phyloP scores from a whole-genome alignment of 2,329 filamentous ascomycete species.

The Ceratocystis papillata region DNA sequence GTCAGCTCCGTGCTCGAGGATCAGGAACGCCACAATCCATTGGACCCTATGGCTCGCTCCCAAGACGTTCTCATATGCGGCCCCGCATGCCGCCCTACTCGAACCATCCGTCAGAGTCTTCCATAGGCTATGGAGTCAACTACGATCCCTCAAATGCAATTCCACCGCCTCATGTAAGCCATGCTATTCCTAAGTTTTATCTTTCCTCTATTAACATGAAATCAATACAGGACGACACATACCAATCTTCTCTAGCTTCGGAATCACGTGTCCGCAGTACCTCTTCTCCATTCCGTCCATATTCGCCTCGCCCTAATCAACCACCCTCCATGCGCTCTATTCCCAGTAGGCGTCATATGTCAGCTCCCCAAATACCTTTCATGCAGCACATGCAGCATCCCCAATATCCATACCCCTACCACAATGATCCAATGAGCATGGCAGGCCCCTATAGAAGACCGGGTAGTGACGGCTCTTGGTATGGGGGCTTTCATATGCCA shows the following conservation, averaged over 20 bases:
- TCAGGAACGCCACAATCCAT: not conserved
- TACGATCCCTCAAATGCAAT: not conserved
- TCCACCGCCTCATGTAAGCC: constrained; percentile 7
- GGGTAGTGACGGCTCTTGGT: constrained; percentile 12
- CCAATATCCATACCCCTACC: constrained; percentile 13
- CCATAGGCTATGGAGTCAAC: not conserved
- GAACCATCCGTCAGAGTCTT: constrained; percentile 1
- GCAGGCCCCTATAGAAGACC: constrained; percentile 8
- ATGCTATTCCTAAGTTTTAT: not conserved
- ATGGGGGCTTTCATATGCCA: constrained; percentile 12
- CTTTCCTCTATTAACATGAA: constrained; percentile 1
- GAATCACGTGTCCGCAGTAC: constrained; percentile 1
- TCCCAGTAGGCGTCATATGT: constrained; percentile 15
- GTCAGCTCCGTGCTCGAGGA: constrained; percentile 9
- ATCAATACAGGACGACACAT: not conserved
- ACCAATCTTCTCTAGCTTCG: not conserved
- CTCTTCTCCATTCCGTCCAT: not conserved
- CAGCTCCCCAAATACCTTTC: constrained; percentile 12
- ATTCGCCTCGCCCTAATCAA: not conserved
- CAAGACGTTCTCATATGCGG: constrained; percentile 11
- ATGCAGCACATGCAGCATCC: constrained; percentile 16
- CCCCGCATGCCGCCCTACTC: not conserved
- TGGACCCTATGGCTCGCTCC: not conserved
- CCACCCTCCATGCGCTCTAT: constrained; percentile 12
- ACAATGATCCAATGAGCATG: not conserved